Evolutionary conservation across 768 basidiomycete genomes (phyloP), one percentile per base, ranked within the genome.

Genomic region (Leccinum subtestaceum): DNA sequence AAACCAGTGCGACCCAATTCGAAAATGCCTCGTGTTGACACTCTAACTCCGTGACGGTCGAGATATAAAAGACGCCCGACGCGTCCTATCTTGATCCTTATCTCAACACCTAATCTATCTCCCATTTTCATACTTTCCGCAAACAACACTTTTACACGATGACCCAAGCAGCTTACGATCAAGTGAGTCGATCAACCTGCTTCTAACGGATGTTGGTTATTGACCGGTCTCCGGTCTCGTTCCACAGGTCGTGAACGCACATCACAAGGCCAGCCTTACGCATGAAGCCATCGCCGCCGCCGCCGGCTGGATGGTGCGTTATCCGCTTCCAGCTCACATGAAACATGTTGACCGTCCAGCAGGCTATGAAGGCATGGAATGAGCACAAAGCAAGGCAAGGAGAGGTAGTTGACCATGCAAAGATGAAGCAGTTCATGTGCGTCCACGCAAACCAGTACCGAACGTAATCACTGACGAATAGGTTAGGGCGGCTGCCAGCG

Each of bases 221-320:
- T 61, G 40, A 66, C 23, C 23, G 23, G 23, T 23, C 23, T 23
- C 49, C 5, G 19, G 27, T 56, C 29, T 47, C 32, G 1, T 25
- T 38, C 53, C 19, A 34, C 60, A 86, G 84, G 79, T 81, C 49
- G 36, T 56, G 17, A 79, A 78, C 52, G 77, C 77, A 13, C 78
- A 77, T 10, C 86, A 87, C 76, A 74, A 86, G 74, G 82, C 86
- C 1, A 57, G 72, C 57, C 72, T 87, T 55, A 81, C 84, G 9
- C 88, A 90, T 69, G 84, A 90, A 72, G 69, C 89, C 46, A 78
- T 90, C 61, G 84, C 85, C 50, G 86, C 74, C 45, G 88, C 88
- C 48, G 87, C 87, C 6, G 72, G 84, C 29, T 89, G 79, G 71
- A 85, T 84, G 78, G 86, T 83, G 36, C 12, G 72, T 52, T 17